phyloP scores from a whole-genome alignment of 768 basidiomycete genomes.

The Tricholomella constricta region DNA sequence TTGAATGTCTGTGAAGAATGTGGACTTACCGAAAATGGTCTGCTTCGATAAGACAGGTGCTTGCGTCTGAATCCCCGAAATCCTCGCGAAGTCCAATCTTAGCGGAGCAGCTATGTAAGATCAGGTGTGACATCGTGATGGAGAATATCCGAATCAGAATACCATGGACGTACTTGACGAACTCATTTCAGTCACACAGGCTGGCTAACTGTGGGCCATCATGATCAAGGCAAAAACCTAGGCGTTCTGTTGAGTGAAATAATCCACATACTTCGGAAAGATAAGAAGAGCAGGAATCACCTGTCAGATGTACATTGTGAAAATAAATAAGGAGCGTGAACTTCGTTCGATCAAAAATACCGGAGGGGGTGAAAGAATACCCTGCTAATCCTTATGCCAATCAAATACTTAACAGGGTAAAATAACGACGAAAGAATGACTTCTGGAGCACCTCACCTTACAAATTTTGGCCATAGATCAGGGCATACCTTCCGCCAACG shows the following conservation, averaged over 20 bases:
- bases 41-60: slow-evolving; percentile 79
- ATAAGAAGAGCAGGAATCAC: slow-evolving; percentile 25
- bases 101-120: slow-evolving; percentile 14
- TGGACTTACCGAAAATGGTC: slow-evolving; percentile 72
- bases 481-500: too few species aligned
- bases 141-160: too few species aligned
- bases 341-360: too few species aligned
- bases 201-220: slow-evolving; percentile 73
- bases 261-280: slow-evolving; percentile 22
- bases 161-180: slow-evolving; percentile 41
- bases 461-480: too few species aligned
- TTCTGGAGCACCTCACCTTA: too few species aligned
- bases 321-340: slow-evolving; percentile 59
- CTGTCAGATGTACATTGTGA: too few species aligned
- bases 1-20: not conserved
- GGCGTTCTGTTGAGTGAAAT: slow-evolving; percentile 55
- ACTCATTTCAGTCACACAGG: slow-evolving; percentile 79
- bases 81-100: slow-evolving; percentile 76
- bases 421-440: too few species aligned
- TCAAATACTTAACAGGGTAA: too few species aligned
- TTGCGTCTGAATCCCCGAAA: slow-evolving; percentile 59
- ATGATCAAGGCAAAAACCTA: slow-evolving; percentile 69
- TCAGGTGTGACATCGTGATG: too few species aligned
- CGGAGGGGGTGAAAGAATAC: too few species aligned
- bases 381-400: too few species aligned